Conservation (phyloP, 106 monocot genomes). For the Allium cepa region DNA sequence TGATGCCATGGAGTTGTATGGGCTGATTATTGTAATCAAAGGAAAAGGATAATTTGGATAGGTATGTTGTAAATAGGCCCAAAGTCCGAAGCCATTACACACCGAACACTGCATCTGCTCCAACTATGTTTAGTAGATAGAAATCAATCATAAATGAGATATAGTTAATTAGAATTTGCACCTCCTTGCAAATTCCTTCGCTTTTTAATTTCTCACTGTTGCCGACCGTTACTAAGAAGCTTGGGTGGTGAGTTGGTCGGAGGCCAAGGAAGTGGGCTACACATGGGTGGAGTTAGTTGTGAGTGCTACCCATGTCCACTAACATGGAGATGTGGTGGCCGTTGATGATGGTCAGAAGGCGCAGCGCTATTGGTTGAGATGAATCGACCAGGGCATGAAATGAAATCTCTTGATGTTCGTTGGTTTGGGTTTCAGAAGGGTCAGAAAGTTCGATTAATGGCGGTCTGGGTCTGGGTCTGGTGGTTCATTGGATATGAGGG, state of each 20-base stretch:
- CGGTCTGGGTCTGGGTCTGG: too few species aligned
- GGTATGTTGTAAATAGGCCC: background rate
- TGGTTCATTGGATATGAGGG: too few species aligned
- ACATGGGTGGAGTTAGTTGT: background rate
- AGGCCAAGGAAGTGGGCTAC: background rate
- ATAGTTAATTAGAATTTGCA: too few species aligned
- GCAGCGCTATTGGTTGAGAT: background rate
- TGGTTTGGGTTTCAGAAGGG: background rate
- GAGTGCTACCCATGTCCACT: background rate
- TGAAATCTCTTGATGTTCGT: background rate
- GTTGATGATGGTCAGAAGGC: background rate
- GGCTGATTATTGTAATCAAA: background rate
- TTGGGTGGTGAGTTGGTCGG: too few species aligned
- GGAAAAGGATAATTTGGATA: background rate
- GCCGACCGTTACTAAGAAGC: too few species aligned
- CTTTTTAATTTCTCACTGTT: too few species aligned
- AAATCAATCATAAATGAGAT: background rate
- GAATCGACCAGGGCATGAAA: background rate
- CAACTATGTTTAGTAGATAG: background rate
- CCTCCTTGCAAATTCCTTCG: too few species aligned
- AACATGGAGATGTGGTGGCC: background rate
- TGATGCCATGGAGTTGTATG: background rate
- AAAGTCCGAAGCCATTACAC: background rate
- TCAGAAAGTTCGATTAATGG: background rate
- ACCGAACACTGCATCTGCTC: background rate